Percentiles rank a stretch among this genome's conserved stretches.
These are phyloP conservation scores for Podosphaera leucotricha DNA, from an alignment of 2,329 filamentous ascomycete species.

Conservation along the genomic window DNA sequence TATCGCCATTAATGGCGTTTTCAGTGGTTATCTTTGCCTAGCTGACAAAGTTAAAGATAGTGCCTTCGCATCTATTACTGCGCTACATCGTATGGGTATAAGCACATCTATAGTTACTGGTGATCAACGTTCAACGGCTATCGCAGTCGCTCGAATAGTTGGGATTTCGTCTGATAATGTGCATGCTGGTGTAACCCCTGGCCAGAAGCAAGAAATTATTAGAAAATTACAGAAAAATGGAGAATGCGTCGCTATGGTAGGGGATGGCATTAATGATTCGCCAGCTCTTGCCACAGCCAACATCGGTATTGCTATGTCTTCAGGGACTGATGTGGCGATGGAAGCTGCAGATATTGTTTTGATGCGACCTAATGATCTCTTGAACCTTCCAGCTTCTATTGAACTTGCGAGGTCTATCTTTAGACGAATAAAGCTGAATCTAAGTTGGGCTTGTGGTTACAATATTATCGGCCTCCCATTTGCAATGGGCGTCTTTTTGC, in stretches of 20 bases:
- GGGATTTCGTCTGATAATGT: slow-evolving; percentile 58
- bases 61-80: slow-evolving; percentile 56
- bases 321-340: slow-evolving; percentile 90
- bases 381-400: slow-evolving; percentile 76
- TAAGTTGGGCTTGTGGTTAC: slow-evolving; percentile 82
- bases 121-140: slow-evolving; percentile 64
- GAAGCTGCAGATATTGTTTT: slow-evolving; percentile 90
- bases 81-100: slow-evolving; percentile 65
- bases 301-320: slow-evolving; percentile 78
- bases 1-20: slow-evolving; percentile 61
- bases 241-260: slow-evolving; percentile 81
- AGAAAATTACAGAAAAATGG: slow-evolving; percentile 49
- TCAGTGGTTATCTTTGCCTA: slow-evolving; percentile 62
- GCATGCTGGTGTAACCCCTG: slow-evolving; percentile 67
- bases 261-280: slow-evolving; percentile 96
- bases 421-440: slow-evolving; percentile 75
- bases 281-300: slow-evolving; percentile 82
- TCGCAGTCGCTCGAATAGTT: slow-evolving; percentile 60
- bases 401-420: slow-evolving; percentile 71
- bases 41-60: slow-evolving; percentile 81
- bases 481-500: slow-evolving; percentile 88
- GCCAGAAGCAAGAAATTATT: slow-evolving; percentile 76
- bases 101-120: slow-evolving; percentile 82
- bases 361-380: slow-evolving; percentile 76
- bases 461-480: slow-evolving; percentile 81